These are phyloP conservation scores for Arthrobotrys pseudoclavata DNA, from an alignment of 2,329 filamentous ascomycete genomes.

Conservation along the genomic window DNA sequence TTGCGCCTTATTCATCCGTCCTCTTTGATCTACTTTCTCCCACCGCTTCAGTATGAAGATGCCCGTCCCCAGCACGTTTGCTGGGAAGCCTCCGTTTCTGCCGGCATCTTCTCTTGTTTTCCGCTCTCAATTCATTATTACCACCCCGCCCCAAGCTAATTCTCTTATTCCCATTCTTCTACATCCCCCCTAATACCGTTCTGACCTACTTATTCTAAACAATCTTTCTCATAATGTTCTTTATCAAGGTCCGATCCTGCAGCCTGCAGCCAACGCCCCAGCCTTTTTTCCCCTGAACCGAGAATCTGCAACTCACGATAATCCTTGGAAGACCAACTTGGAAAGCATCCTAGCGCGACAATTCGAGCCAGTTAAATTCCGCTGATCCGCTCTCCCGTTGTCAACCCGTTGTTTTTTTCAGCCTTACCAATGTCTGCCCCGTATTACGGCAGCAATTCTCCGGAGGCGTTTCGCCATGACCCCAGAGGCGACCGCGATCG, in stretches of 20 bases:
- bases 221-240: slow-evolving; percentile 61
- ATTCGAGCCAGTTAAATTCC: neutral
- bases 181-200: slow-evolving; percentile 15
- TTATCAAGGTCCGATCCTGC: slow-evolving; percentile 48
- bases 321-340: slow-evolving; percentile 17
- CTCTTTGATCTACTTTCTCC: slow-evolving; percentile 35
- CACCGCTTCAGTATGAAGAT: slow-evolving; percentile 40
- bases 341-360: slow-evolving; percentile 20
- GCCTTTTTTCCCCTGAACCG: slow-evolving; percentile 25
- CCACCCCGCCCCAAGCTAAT: slow-evolving; percentile 25
- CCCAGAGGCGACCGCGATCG: slow-evolving; percentile 47
- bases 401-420: neutral
- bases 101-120: slow-evolving; percentile 54
- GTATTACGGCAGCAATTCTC: slow-evolving; percentile 58
- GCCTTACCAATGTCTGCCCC: slow-evolving; percentile 48
- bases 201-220: slow-evolving; percentile 43
- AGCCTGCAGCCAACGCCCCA: slow-evolving; percentile 31
- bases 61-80: slow-evolving; percentile 47
- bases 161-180: slow-evolving; percentile 21
- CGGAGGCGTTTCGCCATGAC: slow-evolving; percentile 54
- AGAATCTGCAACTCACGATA: slow-evolving; percentile 18
- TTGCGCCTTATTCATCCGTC: slow-evolving; percentile 45
- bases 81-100: slow-evolving; percentile 44
- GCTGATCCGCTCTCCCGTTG: neutral
- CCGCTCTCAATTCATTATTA: slow-evolving; percentile 31